Percentiles rank a stretch among this genome's conserved stretches.
Conservation (phyloP, 805 yeast species). For the Starmerella lactis-condensi region DNA sequence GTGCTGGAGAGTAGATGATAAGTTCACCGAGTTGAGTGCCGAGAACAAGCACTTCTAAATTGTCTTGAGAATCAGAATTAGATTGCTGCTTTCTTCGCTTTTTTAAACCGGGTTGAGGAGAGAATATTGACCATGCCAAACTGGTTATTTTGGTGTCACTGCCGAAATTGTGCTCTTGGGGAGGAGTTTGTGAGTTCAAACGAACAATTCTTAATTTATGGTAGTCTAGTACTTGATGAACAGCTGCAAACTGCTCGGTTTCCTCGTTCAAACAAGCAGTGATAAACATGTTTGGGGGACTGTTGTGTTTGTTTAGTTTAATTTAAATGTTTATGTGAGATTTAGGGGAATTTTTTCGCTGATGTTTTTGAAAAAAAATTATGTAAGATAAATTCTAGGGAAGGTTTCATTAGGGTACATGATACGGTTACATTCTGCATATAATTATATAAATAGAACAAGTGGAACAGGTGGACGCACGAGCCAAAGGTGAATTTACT, state of each 20-base stretch:
- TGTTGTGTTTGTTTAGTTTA: neutral
- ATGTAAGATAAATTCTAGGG: neutral
- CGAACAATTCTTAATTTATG: constrained; percentile 40
- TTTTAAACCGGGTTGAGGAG: constrained; percentile 4
- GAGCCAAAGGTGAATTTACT: no score
- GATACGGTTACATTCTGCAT: no score
- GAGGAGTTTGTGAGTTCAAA: constrained; percentile 30
- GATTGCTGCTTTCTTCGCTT: constrained; percentile 16
- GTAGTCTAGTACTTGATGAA: constrained; percentile 46
- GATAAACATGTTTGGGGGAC: constrained; percentile 7
- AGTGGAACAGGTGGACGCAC: no score
- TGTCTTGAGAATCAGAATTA: neutral
- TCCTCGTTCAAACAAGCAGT: constrained; percentile 36
- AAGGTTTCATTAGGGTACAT: no score
- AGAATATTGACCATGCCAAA: constrained; percentile 30
- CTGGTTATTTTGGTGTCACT: constrained; percentile 33
- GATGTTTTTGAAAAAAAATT: constrained; percentile 2
- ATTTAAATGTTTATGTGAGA: neutral
- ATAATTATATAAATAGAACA: no score
- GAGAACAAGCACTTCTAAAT: constrained; percentile 29
- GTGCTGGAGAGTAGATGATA: constrained; percentile 46
- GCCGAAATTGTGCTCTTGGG: constrained; percentile 34
- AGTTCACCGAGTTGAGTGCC: constrained; percentile 50
- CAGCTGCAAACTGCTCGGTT: constrained; percentile 46
- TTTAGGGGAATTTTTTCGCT: neutral